Evolutionary conservation across 176 grass and related monocot genomes (phyloP).

Genomic region (Zea luxurians): DNA sequence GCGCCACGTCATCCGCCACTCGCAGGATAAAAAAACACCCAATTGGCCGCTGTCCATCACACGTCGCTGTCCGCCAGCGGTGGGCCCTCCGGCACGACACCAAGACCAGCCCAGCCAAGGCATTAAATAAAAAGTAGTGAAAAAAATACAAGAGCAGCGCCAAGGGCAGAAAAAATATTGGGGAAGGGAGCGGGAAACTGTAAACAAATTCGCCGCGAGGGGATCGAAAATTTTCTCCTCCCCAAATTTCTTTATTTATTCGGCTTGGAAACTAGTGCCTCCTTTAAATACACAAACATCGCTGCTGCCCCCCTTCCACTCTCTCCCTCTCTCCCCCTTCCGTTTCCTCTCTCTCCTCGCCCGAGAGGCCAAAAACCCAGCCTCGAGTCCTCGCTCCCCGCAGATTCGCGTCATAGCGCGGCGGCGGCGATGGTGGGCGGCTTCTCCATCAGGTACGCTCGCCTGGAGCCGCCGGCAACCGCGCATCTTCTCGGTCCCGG

Average conservation of each 20-base stretch:
- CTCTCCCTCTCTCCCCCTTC: no score
- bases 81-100: slow-evolving; percentile 19
- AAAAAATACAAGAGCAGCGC: not conserved
- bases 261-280: not conserved
- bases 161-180: not conserved
- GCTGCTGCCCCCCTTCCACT: not conserved
- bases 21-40: not conserved
- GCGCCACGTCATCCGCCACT: slow-evolving; percentile 34
- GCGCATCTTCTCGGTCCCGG: not conserved
- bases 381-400: not conserved
- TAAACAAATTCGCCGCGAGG: not conserved
- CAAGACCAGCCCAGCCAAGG: not conserved
- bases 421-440: slow-evolving; percentile 32
- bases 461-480: not conserved
- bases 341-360: not conserved
- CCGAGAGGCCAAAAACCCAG: not conserved
- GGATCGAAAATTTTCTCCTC: not conserved
- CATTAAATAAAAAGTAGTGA: slow-evolving; percentile 22
- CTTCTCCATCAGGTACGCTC: slow-evolving; percentile 56
- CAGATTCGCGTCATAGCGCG: slow-evolving; percentile 1
- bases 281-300: slow-evolving; percentile 32
- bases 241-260: slow-evolving; percentile 6
- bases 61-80: slow-evolving; percentile 24
- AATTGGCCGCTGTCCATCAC: slow-evolving; percentile 37
- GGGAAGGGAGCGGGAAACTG: slow-evolving; percentile 26